phyloP scores from a whole-genome alignment of 108 stramenopile species.

The Conticribra guillardii region DNA sequence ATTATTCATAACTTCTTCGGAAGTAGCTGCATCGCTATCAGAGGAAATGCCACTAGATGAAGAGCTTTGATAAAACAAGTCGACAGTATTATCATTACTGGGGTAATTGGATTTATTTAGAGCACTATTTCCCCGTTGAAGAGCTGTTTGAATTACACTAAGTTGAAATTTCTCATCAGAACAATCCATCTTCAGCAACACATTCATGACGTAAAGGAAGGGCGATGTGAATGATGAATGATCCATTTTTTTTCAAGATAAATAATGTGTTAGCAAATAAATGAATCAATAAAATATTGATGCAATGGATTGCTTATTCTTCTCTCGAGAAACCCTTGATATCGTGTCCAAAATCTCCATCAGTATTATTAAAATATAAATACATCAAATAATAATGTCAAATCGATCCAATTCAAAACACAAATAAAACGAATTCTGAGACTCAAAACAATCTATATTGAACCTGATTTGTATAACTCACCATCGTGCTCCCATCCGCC shows the following conservation, averaged over 20 bases:
- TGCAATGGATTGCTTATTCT: too few species aligned
- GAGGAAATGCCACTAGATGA: constrained; percentile 4
- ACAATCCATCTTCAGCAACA: constrained; percentile 35
- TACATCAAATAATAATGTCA: not conserved
- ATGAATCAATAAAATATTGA: not conserved
- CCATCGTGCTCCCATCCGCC: constrained; percentile 27
- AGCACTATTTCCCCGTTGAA: constrained; percentile 14
- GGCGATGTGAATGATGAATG: too few species aligned
- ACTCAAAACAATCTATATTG: too few species aligned
- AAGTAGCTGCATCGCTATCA: constrained; percentile 9
- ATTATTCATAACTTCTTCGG: not conserved
- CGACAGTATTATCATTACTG: not conserved
- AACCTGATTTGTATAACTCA: too few species aligned
- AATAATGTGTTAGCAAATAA: not conserved
- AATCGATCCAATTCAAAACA: not conserved
- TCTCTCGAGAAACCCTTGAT: too few species aligned
- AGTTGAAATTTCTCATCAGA: constrained; percentile 15
- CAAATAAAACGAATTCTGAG: not conserved
- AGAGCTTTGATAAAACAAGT: not conserved
- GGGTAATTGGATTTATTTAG: not conserved
- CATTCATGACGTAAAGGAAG: too few species aligned
- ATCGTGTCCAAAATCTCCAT: not conserved
- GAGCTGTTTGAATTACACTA: constrained; percentile 24
- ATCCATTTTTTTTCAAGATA: too few species aligned
- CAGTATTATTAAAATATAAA: too few species aligned